Evolutionary conservation across 345 rosid species (phyloP).

Genomic region (Capsella bursapastoris): DNA sequence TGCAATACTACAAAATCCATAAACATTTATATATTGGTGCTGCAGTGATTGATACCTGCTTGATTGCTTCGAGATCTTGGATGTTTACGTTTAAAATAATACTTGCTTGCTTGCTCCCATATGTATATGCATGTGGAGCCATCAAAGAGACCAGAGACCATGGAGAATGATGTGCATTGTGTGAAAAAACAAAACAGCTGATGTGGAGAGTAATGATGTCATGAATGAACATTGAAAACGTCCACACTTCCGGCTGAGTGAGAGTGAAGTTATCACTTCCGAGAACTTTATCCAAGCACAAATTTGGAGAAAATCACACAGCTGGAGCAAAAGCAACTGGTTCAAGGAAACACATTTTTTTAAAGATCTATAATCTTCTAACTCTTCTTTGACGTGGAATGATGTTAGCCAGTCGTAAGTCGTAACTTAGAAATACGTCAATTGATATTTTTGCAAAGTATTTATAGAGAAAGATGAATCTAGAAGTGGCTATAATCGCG

Average conservation of each 20-base stretch:
- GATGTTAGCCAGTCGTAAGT: not conserved
- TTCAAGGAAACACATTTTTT: not conserved
- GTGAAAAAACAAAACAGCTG: not conserved
- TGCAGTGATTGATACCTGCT: not conserved
- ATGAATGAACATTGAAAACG: not conserved
- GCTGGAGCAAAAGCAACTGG: not conserved
- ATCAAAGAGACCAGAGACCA: not conserved
- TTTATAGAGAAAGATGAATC: not conserved
- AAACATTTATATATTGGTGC: not conserved
- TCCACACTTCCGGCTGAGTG: not conserved
- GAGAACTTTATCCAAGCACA: not conserved
- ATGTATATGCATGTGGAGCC: not conserved
- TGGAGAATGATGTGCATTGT: not conserved
- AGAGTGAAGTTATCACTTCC: not conserved
- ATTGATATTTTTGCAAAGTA: not conserved
- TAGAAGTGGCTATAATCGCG: not conserved
- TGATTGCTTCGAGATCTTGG: too few species aligned
- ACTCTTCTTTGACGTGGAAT: not conserved
- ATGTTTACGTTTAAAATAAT: too few species aligned
- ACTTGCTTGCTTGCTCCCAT: not conserved
- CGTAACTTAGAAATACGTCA: not conserved
- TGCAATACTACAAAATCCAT: not conserved
- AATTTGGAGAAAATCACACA: not conserved
- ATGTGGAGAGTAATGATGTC: not conserved
- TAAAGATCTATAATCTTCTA: too few species aligned